Evolutionary conservation across 257 asterid species (phyloP), one percentile per base, ranked within the genome.

Genomic region (Gentiana straminea): DNA sequence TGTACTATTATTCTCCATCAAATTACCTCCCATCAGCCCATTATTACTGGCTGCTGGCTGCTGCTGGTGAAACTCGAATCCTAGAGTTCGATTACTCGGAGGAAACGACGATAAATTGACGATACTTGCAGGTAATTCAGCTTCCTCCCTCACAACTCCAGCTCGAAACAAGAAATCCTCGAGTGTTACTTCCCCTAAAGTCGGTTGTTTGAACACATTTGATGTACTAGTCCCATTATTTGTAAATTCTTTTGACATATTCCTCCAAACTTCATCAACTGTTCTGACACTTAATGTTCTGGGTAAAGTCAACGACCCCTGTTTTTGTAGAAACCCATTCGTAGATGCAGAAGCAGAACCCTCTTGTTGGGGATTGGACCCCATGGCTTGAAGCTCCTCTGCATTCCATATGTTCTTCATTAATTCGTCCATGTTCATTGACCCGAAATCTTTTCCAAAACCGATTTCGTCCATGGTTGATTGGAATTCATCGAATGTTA

Each of bases 361-460:
- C 41, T 61, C 77, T 9, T 46, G 55, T 9, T 46, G 55, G 46
- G 51, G 61, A 3, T 70, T 24, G 8, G 79, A 49, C 34, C 78
- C 94, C 24, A 75, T 45, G 53, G 65, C 80, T 49, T 92, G 95
- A 78, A 75, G 73, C 46, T 89, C 99, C 84, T 89, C 97, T 2
- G 97, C 94, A 65, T 74, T 85, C 97, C 99, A 92, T 60, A 92
- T 88, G 51, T 66, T 88, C 70, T 82, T 92, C 8, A 92, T 71
- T 71, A 92, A 79, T 77, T 92, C 99, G 75, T 92, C 99, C 99
- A 92, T 92, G 70, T 88, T 92, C 97, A 88, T 92, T 0, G 99
- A 88, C 13, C 97, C 99, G 49, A 92, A 90, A 73, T 90, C 97
- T 69, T 84, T 88, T 59, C 94, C 95, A 33, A 51, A 13, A 24